Base-by-base conservation (phyloP, 2,329 filamentous ascomycete species). In the Colletotrichum chlorophyti region DNA sequence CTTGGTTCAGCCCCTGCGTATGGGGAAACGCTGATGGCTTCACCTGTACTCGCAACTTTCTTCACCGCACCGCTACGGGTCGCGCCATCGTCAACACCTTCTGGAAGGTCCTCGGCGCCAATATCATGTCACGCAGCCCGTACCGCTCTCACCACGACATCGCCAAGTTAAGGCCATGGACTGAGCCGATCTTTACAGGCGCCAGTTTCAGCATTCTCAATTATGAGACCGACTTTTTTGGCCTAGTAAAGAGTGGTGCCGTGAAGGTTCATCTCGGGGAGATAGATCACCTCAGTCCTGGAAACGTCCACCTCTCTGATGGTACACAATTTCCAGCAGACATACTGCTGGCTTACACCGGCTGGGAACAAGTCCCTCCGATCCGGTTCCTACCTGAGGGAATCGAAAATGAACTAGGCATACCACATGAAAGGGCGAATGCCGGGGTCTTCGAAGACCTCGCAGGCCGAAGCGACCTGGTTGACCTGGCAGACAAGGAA, bases 1-100 rank as follows among this genome's bases (percentile, higher is more conserved):
- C 85, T 2, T 92, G 88, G 86, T 86, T 93, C 71, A 87, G 83
- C 50, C 90, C 91, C 0, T 93, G 89, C 66, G 80, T 89, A 14
- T 93, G 88, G 87, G 88, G 86, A 5, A 75, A 79, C 2, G 82
- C 79, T 2, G 86, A 86, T 65, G 88, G 86, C 1, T 88, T 81
- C 62, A 74, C 79, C 6, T 74, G 72, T 8, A 74, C 84, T 3
- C 79, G 85, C 3, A 66, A 70, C 7, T 83, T 88, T 60, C 74
- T 87, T 37, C 86, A 90, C 62, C 75, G 77, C 15, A 88, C 83
- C 0, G 70, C 74, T 29, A 46, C 88, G 2, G 87, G 87, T 2
- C 78, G 84, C 1, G 74, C 73, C 47, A 69, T 89, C 12, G 80
- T 84, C 2, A 74, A 81, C 31, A 67, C 68, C 0, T 88, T 89